Evolutionary conservation across 2,329 filamentous ascomycete genomes (phyloP).

Genomic region (Ceratocystiopsis minuta): DNA sequence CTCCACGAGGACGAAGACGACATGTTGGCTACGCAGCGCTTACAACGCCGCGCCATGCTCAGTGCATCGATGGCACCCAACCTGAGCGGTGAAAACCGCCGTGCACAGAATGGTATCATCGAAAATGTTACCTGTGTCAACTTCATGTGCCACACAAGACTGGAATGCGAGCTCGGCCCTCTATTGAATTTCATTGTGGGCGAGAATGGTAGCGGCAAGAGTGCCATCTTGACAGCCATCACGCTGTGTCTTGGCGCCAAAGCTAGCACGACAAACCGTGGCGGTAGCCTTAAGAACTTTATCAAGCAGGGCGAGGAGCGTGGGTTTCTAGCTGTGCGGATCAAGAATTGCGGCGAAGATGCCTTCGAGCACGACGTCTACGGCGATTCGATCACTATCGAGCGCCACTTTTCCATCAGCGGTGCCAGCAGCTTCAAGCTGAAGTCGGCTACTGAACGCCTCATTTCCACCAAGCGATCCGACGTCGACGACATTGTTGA

Average conservation of each 20-base stretch:
- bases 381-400: slow-evolving; percentile 73
- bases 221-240: slow-evolving; percentile 80
- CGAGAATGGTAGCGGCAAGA: slow-evolving; percentile 95
- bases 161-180: slow-evolving; percentile 73
- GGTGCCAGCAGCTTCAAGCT: slow-evolving; percentile 74
- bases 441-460: slow-evolving; percentile 50
- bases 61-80: slow-evolving; percentile 7
- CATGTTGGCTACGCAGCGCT: slow-evolving; percentile 43
- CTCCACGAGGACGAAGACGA: slow-evolving; percentile 40
- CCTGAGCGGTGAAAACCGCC: slow-evolving; percentile 43
- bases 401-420: slow-evolving; percentile 64
- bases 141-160: slow-evolving; percentile 85
- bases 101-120: slow-evolving; percentile 71
- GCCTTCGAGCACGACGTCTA: slow-evolving; percentile 72
- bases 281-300: slow-evolving; percentile 68
- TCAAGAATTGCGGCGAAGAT: slow-evolving; percentile 78
- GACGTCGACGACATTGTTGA: slow-evolving; percentile 89
- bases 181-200: slow-evolving; percentile 97
- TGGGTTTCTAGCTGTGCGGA: slow-evolving; percentile 58
- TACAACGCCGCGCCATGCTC: slow-evolving; percentile 25
- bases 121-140: slow-evolving; percentile 75
- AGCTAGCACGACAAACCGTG: slow-evolving; percentile 80
- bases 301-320: slow-evolving; percentile 77
- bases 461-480: slow-evolving; percentile 64
- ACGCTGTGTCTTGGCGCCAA: slow-evolving; percentile 92